phyloP scores from a whole-genome alignment of 2,329 filamentous ascomycete genomes.

The Fusarium setosum region DNA sequence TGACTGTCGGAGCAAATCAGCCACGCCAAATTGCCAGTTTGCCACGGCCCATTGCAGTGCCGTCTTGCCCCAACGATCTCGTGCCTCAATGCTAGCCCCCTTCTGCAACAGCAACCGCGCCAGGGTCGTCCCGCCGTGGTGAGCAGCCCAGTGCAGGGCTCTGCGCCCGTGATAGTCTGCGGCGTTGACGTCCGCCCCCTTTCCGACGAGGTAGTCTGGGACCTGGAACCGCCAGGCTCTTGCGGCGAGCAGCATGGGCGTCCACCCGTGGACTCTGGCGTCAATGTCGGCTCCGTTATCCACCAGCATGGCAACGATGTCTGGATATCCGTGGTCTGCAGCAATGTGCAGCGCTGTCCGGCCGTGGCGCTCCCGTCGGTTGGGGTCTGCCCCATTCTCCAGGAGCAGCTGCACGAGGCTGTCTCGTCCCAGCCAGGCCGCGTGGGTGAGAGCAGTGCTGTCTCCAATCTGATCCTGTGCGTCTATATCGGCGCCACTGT shows the following conservation, averaged over 20 bases:
- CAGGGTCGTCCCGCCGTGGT: neutral
- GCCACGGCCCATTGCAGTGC: neutral
- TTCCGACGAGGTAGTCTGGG: slow-evolving; percentile 8
- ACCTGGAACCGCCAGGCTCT: neutral
- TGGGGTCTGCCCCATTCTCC: slow-evolving; percentile 15
- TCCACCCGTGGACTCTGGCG: slow-evolving; percentile 11
- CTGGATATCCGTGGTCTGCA: neutral
- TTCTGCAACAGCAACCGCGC: neutral
- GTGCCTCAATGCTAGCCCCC: slow-evolving; percentile 3
- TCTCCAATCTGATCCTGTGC: slow-evolving; percentile 10
- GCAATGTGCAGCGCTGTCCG: slow-evolving; percentile 21
- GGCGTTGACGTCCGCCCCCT: slow-evolving; percentile 12
- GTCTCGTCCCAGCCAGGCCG: slow-evolving; percentile 12
- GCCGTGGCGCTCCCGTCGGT: slow-evolving; percentile 13
- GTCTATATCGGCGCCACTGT: slow-evolving; percentile 18
- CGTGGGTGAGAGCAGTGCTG: slow-evolving; percentile 17
- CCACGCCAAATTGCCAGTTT: neutral
- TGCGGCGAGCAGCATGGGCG: slow-evolving; percentile 20
- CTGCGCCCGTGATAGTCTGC: slow-evolving; percentile 21
- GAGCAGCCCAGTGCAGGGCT: slow-evolving; percentile 20
- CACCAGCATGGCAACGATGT: slow-evolving; percentile 6
- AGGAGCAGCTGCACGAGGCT: slow-evolving; percentile 12
- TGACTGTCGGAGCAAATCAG: neutral
- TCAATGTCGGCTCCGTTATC: slow-evolving; percentile 10
- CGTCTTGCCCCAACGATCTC: slow-evolving; percentile 8